Evolutionary conservation across 352 stramenopile species (phyloP), one percentile per base, ranked within the genome.

Genomic region (Globisporangium iwayamae): DNA sequence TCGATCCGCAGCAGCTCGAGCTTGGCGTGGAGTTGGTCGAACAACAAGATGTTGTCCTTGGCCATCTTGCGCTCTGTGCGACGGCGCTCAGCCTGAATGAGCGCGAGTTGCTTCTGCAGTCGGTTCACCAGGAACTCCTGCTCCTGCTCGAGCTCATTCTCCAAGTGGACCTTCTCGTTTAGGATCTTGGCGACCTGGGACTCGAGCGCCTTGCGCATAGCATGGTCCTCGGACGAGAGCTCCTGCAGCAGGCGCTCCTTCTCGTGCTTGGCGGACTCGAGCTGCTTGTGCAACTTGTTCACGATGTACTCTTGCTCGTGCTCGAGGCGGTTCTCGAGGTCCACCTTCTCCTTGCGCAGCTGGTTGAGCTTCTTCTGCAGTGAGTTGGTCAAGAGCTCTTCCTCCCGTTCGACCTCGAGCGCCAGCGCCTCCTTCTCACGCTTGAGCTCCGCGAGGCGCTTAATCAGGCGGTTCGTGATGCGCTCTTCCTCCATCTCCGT

Each of bases 271-370:
- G 85, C 83, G 2, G 80, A 74, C 53, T 93, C 85, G 1, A 95
- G 75, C 65, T 95, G 83, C 67, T 93, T 93, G 66, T 85, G 77
- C 47, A 97, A 81, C 56, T 94, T 94, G 78, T 97, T 97, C 20
- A 97, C 89, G 46, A 97, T 93, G 72, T 96, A 96, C 61, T 97
- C 90, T 72, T 97, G 89, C 65, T 97, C 90, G 63, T 89, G 77
- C 74, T 97, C 90, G 10, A 97, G 80, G 66, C 96, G 93, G 74
- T 97, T 97, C 72, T 97, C 90, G 8, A 96, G 66, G 62, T 97
- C 90, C 56, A 97, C 80, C 63, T 97, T 97, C 68, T 97, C 90
- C 58, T 87, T 85, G 56, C 82, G 86, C 58, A 95, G 72, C 61
- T 94, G 75, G 62, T 87, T 78, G n/a, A 97, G 77, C 65, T 96